phyloP scores from a whole-genome alignment of 2,329 filamentous ascomycete genomes.

The Alternaria solani region DNA sequence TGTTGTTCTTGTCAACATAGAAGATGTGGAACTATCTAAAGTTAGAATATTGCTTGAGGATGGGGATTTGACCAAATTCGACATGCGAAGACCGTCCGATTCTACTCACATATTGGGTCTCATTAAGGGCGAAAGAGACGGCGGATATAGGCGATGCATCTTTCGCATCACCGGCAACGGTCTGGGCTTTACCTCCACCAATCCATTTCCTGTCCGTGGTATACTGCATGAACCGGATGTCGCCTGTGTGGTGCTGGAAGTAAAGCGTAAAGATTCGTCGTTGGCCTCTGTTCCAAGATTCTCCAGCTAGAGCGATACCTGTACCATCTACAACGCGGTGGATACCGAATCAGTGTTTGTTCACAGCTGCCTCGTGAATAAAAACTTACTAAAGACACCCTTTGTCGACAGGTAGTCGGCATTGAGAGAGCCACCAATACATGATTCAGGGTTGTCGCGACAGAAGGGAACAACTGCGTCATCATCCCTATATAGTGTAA shows the following conservation, averaged over 20 bases:
- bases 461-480: slow-evolving; percentile 33
- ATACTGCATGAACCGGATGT: slow-evolving; percentile 54
- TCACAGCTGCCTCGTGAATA: neutral
- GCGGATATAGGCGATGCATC: slow-evolving; percentile 55
- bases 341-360: neutral
- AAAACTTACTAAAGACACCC: slow-evolving; percentile 51
- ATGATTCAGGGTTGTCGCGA: slow-evolving; percentile 36
- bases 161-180: slow-evolving; percentile 55
- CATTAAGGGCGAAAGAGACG: slow-evolving; percentile 51
- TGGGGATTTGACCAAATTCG: neutral
- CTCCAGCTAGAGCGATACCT: slow-evolving; percentile 56
- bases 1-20: slow-evolving; percentile 53
- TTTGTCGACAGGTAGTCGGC: slow-evolving; percentile 50
- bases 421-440: slow-evolving; percentile 53
- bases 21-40: slow-evolving; percentile 50
- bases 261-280: slow-evolving; percentile 54
- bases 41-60: neutral
- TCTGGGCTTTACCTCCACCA: slow-evolving; percentile 50
- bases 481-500: slow-evolving; percentile 13
- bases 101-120: slow-evolving; percentile 47
- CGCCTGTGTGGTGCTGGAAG: slow-evolving; percentile 56
- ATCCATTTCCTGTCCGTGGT: slow-evolving; percentile 48
- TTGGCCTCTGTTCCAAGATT: slow-evolving; percentile 51
- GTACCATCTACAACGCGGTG: slow-evolving; percentile 46
- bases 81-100: neutral